phyloP scores from a whole-genome alignment of 2,329 filamentous ascomycete species.

The Colletotrichum eremochloae region DNA sequence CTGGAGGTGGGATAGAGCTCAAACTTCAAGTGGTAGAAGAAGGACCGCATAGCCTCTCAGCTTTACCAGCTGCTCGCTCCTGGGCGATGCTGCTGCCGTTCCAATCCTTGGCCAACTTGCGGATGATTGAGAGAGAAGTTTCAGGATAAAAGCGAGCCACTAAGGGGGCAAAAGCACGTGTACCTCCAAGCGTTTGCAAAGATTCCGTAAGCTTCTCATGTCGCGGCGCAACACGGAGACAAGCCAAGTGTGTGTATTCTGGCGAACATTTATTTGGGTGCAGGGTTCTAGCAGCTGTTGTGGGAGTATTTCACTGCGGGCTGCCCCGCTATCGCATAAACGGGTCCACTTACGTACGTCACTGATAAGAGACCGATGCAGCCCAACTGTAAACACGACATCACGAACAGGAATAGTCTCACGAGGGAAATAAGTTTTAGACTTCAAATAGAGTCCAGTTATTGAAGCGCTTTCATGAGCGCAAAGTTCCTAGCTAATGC shows the following conservation, averaged over 20 bases:
- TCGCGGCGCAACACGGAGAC: slow-evolving; percentile 16
- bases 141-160: neutral
- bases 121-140: neutral
- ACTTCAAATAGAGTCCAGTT: slow-evolving; percentile 37
- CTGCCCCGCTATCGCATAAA: slow-evolving; percentile 20
- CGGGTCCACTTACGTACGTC: slow-evolving; percentile 28
- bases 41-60: slow-evolving; percentile 66
- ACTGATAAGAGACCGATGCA: slow-evolving; percentile 25
- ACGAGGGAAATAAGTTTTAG: neutral
- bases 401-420: neutral
- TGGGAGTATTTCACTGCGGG: neutral
- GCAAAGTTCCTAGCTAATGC: slow-evolving; percentile 25
- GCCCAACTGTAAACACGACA: neutral
- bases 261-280: slow-evolving; percentile 12
- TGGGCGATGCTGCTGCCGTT: neutral
- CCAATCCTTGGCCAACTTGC: neutral
- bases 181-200: slow-evolving; percentile 1
- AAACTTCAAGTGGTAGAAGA: slow-evolving; percentile 76
- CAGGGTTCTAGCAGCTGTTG: slow-evolving; percentile 14
- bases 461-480: slow-evolving; percentile 39
- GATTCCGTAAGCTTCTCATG: slow-evolving; percentile 21
- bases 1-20: slow-evolving; percentile 70
- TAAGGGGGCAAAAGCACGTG: slow-evolving; percentile 44
- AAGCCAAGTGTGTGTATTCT: slow-evolving; percentile 3
- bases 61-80: slow-evolving; percentile 16